These are phyloP conservation scores for Pseudozyma flocculosa DNA, from an alignment of 1,284 basidiomycete genomes.

Conservation along the genomic window DNA sequence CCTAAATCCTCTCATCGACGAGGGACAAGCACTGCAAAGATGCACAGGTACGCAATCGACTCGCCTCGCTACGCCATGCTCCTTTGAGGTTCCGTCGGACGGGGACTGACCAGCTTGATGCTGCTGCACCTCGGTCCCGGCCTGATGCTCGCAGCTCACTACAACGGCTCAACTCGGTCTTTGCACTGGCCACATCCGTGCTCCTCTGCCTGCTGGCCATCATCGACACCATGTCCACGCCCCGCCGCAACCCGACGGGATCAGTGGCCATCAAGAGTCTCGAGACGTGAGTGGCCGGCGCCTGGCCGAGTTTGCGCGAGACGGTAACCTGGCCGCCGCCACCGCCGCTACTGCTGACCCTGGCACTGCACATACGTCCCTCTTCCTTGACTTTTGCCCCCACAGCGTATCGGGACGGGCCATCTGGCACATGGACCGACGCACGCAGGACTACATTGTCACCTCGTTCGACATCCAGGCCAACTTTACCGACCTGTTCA, in stretches of 20 bases:
- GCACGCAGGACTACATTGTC: conserved; percentile 46
- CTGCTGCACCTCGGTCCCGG: too few relatives aligned
- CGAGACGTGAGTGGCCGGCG: conserved; percentile 69
- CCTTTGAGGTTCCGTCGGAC: too few relatives aligned
- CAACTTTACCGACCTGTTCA: conserved; percentile 79
- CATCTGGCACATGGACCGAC: conserved; percentile 43
- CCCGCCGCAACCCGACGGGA: conserved; percentile 61
- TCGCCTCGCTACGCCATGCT: too few relatives aligned
- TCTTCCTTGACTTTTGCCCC: not conserved
- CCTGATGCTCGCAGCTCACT: conserved; percentile 60
- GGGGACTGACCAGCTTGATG: too few relatives aligned
- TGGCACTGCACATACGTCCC: too few relatives aligned
- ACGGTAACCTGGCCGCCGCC: too few relatives aligned
- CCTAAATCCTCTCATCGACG: too few relatives aligned
- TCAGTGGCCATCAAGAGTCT: conserved; percentile 66
- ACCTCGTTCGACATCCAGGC: conserved; percentile 33
- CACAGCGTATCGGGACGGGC: conserved; percentile 22
- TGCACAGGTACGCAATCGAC: too few relatives aligned
- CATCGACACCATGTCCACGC: conserved; percentile 37
- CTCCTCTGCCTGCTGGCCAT: conserved; percentile 65
- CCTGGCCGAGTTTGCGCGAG: too few relatives aligned
- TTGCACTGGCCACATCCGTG: conserved; percentile 66
- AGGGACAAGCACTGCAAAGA: too few relatives aligned
- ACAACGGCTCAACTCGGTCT: conserved; percentile 72
- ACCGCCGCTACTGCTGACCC: too few relatives aligned